Evolutionary conservation across 2,329 filamentous ascomycete species (phyloP), one percentile per base, ranked within the genome.

Genomic region (Apiospora arundinis): DNA sequence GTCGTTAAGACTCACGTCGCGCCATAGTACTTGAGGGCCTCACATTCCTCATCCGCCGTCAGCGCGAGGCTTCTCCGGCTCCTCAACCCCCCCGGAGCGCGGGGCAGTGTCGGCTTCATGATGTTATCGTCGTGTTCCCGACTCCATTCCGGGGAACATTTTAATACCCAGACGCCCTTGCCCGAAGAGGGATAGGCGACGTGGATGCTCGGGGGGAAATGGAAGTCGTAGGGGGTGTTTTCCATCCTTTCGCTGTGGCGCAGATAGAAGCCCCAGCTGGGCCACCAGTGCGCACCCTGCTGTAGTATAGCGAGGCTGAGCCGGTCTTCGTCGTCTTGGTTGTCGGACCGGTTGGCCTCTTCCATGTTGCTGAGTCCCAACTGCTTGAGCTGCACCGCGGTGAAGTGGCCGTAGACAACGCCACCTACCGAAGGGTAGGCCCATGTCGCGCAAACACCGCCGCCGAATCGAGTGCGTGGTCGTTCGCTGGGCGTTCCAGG

Each of bases 321-420:
- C 0, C 48, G 25, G 25, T 49, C 67, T 49, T 49, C 67, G 5
- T 49, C 67, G 11, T 28, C 44, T 2, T 0, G 2, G 67, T 48
- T 6, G 28, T 45, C 14, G 11, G 67, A 68, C 28, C 67, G 44
- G 23, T 23, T n/a, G 40, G 25, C 67, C 6, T 28, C 32, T 14
- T 49, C 44, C 4, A 49, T 32, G 23, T 49, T 68, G 37, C 28
- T 40, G 25, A 68, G 67, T 14, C 25, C 44, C 40, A 68, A 16
- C 67, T 68, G 67, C 25, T 49, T 68, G 67, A 68, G 67, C 23
- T 68, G 44, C 23, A 68, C 67, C 12, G 67, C 67, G 25, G 23
- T 49, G 44, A 68, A 68, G 44, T 16, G 4, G 2, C 67, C 67
- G 9, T 48, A 48, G 44, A 68, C 44, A 2, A 68, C 25, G 12